These are phyloP conservation scores for Sphenostylis stenocarpa DNA, from an alignment of 306 rosid species.

Conservation along the genomic window DNA sequence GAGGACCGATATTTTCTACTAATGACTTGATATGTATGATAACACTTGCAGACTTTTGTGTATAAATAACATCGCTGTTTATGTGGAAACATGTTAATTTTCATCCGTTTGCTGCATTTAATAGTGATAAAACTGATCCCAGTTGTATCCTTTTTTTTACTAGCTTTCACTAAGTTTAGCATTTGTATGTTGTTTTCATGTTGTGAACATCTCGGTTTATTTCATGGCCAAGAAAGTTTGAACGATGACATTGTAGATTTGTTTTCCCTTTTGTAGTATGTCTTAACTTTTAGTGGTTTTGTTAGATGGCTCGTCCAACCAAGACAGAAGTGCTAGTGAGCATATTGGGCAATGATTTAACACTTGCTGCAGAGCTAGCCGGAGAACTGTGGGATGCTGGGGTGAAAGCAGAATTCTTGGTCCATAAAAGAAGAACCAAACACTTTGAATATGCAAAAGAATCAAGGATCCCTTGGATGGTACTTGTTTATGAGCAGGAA, in stretches of 20 bases:
- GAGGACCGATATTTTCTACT: background rate
- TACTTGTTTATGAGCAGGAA: constrained; percentile 74
- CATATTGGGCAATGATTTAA: constrained; percentile 67
- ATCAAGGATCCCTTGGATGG: constrained; percentile 85
- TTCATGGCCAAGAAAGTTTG: background rate
- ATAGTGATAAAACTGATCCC: background rate
- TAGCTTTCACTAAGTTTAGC: background rate
- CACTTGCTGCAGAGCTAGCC: constrained; percentile 65
- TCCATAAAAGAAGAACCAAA: constrained; percentile 59
- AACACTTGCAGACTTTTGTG: background rate
- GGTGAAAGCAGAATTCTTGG: constrained; percentile 65
- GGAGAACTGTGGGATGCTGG: constrained; percentile 74
- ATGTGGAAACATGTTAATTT: background rate
- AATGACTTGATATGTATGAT: background rate
- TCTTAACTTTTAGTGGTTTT: constrained; percentile 7
- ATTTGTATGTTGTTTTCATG: background rate
- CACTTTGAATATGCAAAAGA: constrained; percentile 78
- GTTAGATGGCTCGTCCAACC: constrained; percentile 71
- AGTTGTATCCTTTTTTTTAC: background rate
- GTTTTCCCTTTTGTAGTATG: background rate
- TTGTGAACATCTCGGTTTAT: background rate
- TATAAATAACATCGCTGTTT: background rate
- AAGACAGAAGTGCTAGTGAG: constrained; percentile 87
- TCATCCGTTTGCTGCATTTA: background rate
- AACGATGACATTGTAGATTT: background rate